A percentile compares a stretch with the other conserved stretches of the same genome.
Evolutionary conservation across 257 asterid genomes (phyloP).

Genomic region (Solanum appendiculatum): DNA sequence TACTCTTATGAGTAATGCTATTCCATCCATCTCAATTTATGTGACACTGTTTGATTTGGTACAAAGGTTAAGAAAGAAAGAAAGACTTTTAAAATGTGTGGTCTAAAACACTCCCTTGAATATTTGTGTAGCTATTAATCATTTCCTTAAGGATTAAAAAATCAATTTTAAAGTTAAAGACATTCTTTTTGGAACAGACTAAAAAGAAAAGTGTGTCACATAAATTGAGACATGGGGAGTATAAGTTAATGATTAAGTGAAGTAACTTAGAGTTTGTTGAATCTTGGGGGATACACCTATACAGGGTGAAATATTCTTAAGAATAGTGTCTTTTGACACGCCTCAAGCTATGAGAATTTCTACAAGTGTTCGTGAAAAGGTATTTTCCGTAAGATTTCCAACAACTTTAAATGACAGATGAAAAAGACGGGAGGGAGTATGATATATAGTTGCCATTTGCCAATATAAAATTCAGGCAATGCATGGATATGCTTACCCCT

Average conservation of each 20-base stretch:
- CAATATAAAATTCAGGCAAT: background rate
- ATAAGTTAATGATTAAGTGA: background rate
- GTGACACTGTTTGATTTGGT: background rate
- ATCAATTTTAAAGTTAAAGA: background rate
- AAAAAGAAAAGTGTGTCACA: background rate
- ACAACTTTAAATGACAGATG: background rate
- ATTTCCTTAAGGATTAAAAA: background rate
- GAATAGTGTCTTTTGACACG: no score
- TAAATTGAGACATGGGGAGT: background rate
- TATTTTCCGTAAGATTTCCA: no score
- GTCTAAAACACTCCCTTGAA: background rate
- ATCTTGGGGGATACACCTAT: no score
- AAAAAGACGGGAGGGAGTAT: background rate
- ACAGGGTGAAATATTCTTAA: no score
- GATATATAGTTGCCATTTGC: background rate
- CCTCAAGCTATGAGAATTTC: no score
- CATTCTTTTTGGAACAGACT: background rate
- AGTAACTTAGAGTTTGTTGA: no score
- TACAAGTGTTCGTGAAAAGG: no score
- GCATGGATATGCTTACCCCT: constrained; percentile 55
- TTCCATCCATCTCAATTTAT: background rate
- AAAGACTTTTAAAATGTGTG: background rate
- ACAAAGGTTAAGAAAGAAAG: background rate
- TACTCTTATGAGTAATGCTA: background rate
- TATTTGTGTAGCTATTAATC: background rate